phyloP scores from a whole-genome alignment of 106 monocot genomes.

The Posidonia australis region DNA sequence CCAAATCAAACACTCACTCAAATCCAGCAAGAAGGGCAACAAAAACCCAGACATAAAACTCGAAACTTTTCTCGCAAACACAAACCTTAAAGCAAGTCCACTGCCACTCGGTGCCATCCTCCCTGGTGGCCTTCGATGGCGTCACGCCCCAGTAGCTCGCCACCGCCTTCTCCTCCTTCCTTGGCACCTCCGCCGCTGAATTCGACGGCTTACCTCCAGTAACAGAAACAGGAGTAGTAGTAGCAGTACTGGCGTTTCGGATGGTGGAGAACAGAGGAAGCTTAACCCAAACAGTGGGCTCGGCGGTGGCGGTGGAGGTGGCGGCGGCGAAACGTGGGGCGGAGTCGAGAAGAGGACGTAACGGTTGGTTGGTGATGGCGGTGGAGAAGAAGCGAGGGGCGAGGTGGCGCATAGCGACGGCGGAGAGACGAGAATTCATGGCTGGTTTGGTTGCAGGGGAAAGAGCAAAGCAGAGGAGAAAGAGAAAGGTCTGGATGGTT shows the following conservation, averaged over 20 bases:
- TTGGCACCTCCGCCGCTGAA: constrained; percentile 5
- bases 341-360: not conserved
- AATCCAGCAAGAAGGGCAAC: not conserved
- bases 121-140: constrained; percentile 26
- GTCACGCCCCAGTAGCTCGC: constrained; percentile 54
- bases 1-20: not conserved
- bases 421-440: constrained; percentile 7
- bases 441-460: not conserved
- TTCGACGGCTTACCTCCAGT: constrained; percentile 1
- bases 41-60: constrained; percentile 1
- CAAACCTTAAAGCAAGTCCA: constrained; percentile 53
- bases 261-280: not conserved
- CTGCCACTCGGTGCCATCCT: constrained; percentile 47
- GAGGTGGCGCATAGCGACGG: constrained; percentile 14
- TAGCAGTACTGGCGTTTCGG: constrained; percentile 7
- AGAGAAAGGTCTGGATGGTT: too few relatives aligned
- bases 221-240: not conserved
- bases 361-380: not conserved
- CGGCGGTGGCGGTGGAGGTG: not conserved
- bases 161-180: constrained; percentile 12
- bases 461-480: too few relatives aligned
- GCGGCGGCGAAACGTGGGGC: constrained; percentile 17
- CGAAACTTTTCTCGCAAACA: not conserved
- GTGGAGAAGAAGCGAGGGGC: constrained; percentile 20
- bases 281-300: not conserved